Conservation (phyloP, 2,329 filamentous ascomycete genomes). For the Passalora sequoiae region DNA sequence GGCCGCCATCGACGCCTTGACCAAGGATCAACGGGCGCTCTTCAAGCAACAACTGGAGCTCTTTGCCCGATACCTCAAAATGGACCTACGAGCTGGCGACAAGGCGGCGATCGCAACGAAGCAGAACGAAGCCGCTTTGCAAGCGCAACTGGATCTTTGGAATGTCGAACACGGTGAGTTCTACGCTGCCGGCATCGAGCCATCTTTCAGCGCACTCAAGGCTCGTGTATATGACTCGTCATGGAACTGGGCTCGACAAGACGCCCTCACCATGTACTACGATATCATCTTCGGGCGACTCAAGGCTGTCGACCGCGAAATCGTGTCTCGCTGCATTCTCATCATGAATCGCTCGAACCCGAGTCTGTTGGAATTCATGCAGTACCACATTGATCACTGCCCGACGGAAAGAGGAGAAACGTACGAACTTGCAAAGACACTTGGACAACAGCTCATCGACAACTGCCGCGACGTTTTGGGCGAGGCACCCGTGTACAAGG, state of each 20-base stretch:
- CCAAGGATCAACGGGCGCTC: conserved; percentile 89
- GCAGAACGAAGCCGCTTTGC: conserved; percentile 79
- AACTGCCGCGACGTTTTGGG: conserved; percentile 93
- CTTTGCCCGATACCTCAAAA: conserved; percentile 90
- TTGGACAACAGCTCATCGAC: conserved; percentile 88
- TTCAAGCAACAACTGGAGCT: conserved; percentile 99
- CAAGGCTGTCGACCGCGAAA: conserved; percentile 89
- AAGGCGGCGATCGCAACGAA: conserved; percentile 83
- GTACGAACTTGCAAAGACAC: conserved; percentile 93
- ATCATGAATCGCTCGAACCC: conserved; percentile 99
- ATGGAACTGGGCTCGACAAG: conserved; percentile 98
- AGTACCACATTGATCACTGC: conserved; percentile 99
- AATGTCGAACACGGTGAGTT: conserved; percentile 92
- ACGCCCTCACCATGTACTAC: conserved; percentile 97
- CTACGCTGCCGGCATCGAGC: conserved; percentile 90
- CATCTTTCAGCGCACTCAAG: conserved; percentile 87
- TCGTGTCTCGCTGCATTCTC: conserved; percentile 95
- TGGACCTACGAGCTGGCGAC: conserved; percentile 93
- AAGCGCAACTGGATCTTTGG: conserved; percentile 93
- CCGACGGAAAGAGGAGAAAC: conserved; percentile 95
- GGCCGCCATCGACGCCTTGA: conserved; percentile 90
- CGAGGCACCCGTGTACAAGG: conserved; percentile 85
- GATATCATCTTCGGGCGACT: conserved; percentile 97
- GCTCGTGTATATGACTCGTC: conserved; percentile 95
- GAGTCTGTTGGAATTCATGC: conserved; percentile 95